Evolutionary conservation across 345 rosid genomes (phyloP).

Genomic region (Corchorus olitorius): DNA sequence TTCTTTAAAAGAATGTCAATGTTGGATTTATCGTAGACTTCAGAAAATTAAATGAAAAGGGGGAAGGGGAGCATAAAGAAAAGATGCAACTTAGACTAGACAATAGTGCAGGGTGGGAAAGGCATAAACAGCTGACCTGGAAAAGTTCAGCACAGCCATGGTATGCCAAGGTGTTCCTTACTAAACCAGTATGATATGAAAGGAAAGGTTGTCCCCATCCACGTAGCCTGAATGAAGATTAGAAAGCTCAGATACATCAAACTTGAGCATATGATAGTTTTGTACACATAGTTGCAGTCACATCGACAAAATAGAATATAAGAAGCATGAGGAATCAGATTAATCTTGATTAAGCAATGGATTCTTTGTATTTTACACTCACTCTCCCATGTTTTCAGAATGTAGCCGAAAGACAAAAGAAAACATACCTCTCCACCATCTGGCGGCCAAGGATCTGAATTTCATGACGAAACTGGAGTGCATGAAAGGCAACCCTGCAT

Average conservation of each 20-base stretch:
- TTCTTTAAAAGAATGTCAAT: neutral
- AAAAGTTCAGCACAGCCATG: conserved; percentile 99
- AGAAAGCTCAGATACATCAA: conserved; percentile 23
- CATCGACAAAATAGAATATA: neutral
- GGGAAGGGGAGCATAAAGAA: neutral
- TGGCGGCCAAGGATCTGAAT: conserved; percentile 72
- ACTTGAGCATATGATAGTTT: conserved; percentile 10
- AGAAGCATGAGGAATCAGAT: neutral
- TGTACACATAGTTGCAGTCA: neutral
- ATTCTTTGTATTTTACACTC: neutral
- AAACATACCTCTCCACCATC: conserved; percentile 82
- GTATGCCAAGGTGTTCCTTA: conserved; percentile 82
- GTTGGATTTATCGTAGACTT: neutral
- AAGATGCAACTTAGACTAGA: neutral
- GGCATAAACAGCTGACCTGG: conserved; percentile 56
- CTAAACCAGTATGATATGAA: conserved; percentile 87
- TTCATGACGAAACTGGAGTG: conserved; percentile 87
- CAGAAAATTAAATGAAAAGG: neutral
- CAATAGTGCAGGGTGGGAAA: conserved; percentile 24
- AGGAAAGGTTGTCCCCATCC: conserved; percentile 79
- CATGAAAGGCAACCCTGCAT: conserved; percentile 96
- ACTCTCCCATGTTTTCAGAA: neutral
- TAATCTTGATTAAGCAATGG: conserved; percentile 11
- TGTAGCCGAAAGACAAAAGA: conserved; percentile 6
- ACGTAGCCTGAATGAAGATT: conserved; percentile 60